Evolutionary conservation across 108 stramenopile genomes (phyloP).

Genomic region (Skeletonema potamos): DNA sequence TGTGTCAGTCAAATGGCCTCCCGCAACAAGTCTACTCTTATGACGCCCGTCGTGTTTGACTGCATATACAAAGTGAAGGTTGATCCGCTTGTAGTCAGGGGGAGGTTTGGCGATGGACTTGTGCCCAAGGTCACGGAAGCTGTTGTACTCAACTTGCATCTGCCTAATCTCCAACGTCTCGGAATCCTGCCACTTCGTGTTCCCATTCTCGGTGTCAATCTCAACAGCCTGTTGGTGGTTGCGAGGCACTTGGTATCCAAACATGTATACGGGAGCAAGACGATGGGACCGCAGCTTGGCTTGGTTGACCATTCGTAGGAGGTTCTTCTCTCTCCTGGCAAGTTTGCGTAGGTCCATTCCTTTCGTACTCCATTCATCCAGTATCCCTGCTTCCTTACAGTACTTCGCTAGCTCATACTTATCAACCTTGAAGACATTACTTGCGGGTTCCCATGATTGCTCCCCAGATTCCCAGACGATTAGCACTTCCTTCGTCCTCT

Average conservation of each 20-base stretch:
- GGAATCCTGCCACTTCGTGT: slow-evolving; percentile 22
- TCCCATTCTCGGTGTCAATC: slow-evolving; percentile 19
- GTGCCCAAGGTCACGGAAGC: neutral
- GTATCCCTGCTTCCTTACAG: neutral
- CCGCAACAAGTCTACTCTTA: slow-evolving; percentile 28
- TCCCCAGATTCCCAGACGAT: slow-evolving; percentile 20
- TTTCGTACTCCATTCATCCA: slow-evolving; percentile 14
- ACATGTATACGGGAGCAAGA: slow-evolving; percentile 22
- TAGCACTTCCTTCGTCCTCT: neutral
- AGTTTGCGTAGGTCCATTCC: neutral
- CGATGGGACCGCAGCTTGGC: slow-evolving; percentile 8
- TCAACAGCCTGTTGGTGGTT: slow-evolving; percentile 18
- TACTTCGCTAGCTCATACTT: slow-evolving; percentile 2
- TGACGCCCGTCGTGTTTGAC: slow-evolving; percentile 30
- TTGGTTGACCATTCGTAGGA: slow-evolving; percentile 6
- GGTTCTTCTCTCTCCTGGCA: slow-evolving; percentile 15
- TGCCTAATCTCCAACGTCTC: slow-evolving; percentile 15
- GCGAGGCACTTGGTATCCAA: slow-evolving; percentile 29
- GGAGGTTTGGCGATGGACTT: neutral
- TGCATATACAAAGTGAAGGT: slow-evolving; percentile 24
- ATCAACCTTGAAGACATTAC: neutral
- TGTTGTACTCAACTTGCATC: neutral
- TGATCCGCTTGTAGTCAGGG: slow-evolving; percentile 41
- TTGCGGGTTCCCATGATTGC: neutral
- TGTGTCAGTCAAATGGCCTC: slow-evolving; percentile 16